Percentiles rank a stretch among this genome's conserved stretches.
These are phyloP conservation scores for Cichorium intybus DNA, from an alignment of 140 eudicot genomes.

Conservation along the genomic window DNA sequence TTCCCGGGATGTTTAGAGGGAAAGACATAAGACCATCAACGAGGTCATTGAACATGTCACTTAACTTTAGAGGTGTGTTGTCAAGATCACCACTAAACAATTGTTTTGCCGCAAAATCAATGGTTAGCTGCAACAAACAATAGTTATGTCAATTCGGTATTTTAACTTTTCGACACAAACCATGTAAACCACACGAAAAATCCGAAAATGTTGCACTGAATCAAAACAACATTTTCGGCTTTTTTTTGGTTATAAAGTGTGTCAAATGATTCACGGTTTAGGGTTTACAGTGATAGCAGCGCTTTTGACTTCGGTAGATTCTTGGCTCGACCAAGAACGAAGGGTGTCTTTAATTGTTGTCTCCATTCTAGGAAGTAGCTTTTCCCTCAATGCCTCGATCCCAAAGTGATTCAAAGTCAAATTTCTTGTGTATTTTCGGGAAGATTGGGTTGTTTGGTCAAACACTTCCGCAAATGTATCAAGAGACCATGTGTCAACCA, in stretches of 20 bases:
- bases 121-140: conserved; percentile 30
- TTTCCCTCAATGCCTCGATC: conserved; percentile 37
- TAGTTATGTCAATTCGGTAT: not conserved
- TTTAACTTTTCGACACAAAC: not conserved
- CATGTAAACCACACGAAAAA: not conserved
- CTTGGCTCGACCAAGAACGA: conserved; percentile 40
- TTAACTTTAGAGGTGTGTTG: conserved; percentile 33
- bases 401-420: conserved; percentile 52
- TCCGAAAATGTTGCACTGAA: not conserved
- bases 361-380: conserved; percentile 45
- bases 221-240: not conserved
- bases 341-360: conserved; percentile 29
- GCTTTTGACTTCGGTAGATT: conserved; percentile 45
- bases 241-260: not conserved
- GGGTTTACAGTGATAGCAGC: conserved; percentile 37
- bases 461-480: conserved; percentile 61
- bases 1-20: conserved; percentile 64
- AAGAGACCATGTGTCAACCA: conserved; percentile 54
- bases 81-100: conserved; percentile 51
- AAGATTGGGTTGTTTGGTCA: conserved; percentile 43
- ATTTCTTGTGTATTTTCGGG: conserved; percentile 46
- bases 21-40: conserved; percentile 56
- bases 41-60: conserved; percentile 49
- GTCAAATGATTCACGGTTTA: conserved; percentile 22
- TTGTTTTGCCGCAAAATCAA: conserved; percentile 43